These are phyloP conservation scores for Aspergillus uvarum DNA, from an alignment of 2,329 filamentous ascomycete species.

Conservation along the genomic window DNA sequence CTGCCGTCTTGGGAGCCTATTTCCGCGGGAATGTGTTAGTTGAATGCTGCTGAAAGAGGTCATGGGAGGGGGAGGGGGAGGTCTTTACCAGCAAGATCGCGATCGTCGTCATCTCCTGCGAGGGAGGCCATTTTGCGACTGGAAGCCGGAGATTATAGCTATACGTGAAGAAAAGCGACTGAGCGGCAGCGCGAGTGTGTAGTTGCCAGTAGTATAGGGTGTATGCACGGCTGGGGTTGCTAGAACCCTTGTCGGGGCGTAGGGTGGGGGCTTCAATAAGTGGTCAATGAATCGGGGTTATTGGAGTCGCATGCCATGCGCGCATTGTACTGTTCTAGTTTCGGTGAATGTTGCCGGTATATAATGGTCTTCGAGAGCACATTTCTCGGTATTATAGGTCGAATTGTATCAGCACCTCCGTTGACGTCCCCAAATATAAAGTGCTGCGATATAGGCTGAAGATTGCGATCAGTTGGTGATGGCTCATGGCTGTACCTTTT, in stretches of 20 bases:
- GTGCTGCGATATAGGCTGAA: neutral
- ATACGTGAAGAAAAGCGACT: neutral
- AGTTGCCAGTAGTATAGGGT: neutral
- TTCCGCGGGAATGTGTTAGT: neutral
- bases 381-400: neutral
- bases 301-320: neutral
- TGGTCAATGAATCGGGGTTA: neutral
- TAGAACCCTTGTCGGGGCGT: neutral
- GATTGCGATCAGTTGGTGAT: neutral
- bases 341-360: neutral
- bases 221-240: neutral
- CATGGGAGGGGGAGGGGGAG: neutral
- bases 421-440: neutral
- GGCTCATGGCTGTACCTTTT: neutral
- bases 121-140: conserved; percentile 32
- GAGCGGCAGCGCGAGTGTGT: neutral
- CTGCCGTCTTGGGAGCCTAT: conserved; percentile 50
- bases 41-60: conserved; percentile 7
- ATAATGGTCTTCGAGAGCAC: neutral
- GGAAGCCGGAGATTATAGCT: neutral
- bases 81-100: conserved; percentile 40
- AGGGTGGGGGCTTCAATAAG: neutral
- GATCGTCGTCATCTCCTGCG: conserved; percentile 44
- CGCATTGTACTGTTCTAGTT: neutral
- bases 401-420: neutral